Evolutionary conservation across 306 rosid genomes (phyloP).

Genomic region (Cicer arietinum): DNA sequence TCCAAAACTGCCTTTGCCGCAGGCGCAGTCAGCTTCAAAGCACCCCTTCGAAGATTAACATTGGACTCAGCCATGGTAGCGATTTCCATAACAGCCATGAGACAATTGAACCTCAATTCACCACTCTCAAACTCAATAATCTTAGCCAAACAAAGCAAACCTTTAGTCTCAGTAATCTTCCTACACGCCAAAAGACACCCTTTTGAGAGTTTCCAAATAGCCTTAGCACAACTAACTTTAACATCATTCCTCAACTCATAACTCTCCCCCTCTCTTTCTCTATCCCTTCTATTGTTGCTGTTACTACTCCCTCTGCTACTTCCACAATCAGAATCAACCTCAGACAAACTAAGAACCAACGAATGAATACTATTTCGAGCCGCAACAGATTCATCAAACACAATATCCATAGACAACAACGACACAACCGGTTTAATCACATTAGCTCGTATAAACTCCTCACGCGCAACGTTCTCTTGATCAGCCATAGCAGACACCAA

Average conservation of each 20-base stretch:
- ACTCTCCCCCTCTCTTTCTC: constrained; percentile 58
- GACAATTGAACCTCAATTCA: constrained; percentile 71
- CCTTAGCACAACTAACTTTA: constrained; percentile 75
- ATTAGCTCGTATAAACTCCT: constrained; percentile 80
- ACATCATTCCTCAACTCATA: constrained; percentile 60
- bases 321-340: constrained; percentile 59
- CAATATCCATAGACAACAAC: constrained; percentile 64
- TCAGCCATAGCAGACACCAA: constrained; percentile 76
- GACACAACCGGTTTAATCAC: constrained; percentile 76
- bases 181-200: constrained; percentile 58
- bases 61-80: constrained; percentile 67
- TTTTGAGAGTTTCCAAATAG: constrained; percentile 79
- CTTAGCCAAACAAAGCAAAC: constrained; percentile 87
- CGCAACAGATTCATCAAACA: constrained; percentile 59
- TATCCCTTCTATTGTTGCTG: constrained; percentile 54
- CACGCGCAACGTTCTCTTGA: constrained; percentile 54
- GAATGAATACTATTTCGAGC: constrained; percentile 64
- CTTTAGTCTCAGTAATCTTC: constrained; percentile 83
- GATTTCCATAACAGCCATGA: constrained; percentile 87
- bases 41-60: constrained; percentile 71
- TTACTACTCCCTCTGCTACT: constrained; percentile 51
- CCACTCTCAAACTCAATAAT: constrained; percentile 67
- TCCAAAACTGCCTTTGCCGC: constrained; percentile 79
- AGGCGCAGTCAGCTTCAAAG: constrained; percentile 71
- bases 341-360: constrained; percentile 56